Evolutionary conservation across 148 eudicot genomes (phyloP).

Genomic region (Chenopodium album): DNA sequence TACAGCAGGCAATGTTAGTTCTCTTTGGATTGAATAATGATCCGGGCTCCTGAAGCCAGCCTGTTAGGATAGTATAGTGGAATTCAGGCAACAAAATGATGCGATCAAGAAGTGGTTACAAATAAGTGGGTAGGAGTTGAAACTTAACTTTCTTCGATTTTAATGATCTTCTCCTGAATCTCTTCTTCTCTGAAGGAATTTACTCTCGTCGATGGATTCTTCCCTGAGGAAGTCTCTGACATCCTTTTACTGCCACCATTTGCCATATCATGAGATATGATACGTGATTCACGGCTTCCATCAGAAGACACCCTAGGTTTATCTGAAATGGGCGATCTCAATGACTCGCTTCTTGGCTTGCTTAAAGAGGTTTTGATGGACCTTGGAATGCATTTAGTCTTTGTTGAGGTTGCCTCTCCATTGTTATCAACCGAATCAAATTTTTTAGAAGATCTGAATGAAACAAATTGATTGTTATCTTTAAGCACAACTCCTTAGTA

Average conservation of each 20-base stretch:
- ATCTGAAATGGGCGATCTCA: constrained; percentile 81
- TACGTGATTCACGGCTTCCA: constrained; percentile 42
- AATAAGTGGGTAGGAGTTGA: constrained; percentile 22
- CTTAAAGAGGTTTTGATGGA: constrained; percentile 59
- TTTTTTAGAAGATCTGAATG: constrained; percentile 43
- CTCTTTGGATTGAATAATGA: constrained; percentile 76
- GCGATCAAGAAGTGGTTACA: neutral
- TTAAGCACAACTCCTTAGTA: neutral
- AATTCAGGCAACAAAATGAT: constrained; percentile 35
- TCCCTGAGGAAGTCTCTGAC: constrained; percentile 46
- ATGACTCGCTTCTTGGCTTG: constrained; percentile 70
- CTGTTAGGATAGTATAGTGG: constrained; percentile 50
- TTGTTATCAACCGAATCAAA: constrained; percentile 39
- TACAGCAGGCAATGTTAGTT: constrained; percentile 8
- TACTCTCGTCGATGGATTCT: constrained; percentile 33
- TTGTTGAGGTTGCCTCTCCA: constrained; percentile 43
- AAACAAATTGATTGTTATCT: neutral
- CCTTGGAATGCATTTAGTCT: constrained; percentile 67
- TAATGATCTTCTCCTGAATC: constrained; percentile 62
- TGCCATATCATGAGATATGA: constrained; percentile 40
- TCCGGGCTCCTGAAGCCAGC: constrained; percentile 96
- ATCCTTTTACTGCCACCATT: constrained; percentile 62
- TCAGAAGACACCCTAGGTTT: constrained; percentile 71
- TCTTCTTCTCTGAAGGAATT: constrained; percentile 56
- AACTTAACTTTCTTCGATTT: constrained; percentile 91